These are phyloP conservation scores for Bassia scoparia DNA, from an alignment of 148 eudicot species.

Conservation along the genomic window DNA sequence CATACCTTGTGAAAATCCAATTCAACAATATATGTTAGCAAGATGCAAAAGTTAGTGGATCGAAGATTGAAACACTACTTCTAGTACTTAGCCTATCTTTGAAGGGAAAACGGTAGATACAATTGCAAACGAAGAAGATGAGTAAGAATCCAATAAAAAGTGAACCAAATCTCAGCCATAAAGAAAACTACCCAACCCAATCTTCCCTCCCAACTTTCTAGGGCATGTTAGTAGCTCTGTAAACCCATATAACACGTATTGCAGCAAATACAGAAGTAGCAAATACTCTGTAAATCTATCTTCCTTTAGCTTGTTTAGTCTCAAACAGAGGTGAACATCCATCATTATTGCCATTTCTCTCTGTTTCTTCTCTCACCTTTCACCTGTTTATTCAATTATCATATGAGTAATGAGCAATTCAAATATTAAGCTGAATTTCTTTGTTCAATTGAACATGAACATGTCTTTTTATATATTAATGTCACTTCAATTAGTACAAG, in stretches of 20 bases:
- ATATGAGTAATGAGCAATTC: background rate
- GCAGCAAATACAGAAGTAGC: slow-evolving; percentile 40
- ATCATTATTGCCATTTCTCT: slow-evolving; percentile 24
- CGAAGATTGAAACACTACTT: too few relatives aligned
- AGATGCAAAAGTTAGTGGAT: background rate
- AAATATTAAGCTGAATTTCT: too few relatives aligned
- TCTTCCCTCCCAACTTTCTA: slow-evolving; percentile 25
- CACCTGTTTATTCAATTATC: too few relatives aligned
- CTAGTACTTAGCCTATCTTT: slow-evolving; percentile 30
- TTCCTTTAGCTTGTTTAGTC: slow-evolving; percentile 38
- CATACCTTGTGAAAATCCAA: slow-evolving; percentile 29
- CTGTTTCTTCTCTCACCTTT: background rate
- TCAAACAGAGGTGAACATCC: slow-evolving; percentile 39
- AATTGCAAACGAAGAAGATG: slow-evolving; percentile 60
- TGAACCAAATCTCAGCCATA: slow-evolving; percentile 63
- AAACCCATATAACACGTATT: slow-evolving; percentile 43
- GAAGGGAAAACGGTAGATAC: slow-evolving; percentile 42
- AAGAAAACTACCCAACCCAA: slow-evolving; percentile 51
- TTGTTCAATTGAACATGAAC: too few relatives aligned
- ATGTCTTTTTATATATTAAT: too few relatives aligned
- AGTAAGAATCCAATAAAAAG: slow-evolving; percentile 66
- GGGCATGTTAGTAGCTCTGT: slow-evolving; percentile 43
- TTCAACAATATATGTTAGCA: background rate
- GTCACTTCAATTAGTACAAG: too few relatives aligned
- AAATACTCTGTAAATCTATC: slow-evolving; percentile 35